Conservation (phyloP, 2,329 filamentous ascomycete species). For the Thermoascus crustaceus region DNA sequence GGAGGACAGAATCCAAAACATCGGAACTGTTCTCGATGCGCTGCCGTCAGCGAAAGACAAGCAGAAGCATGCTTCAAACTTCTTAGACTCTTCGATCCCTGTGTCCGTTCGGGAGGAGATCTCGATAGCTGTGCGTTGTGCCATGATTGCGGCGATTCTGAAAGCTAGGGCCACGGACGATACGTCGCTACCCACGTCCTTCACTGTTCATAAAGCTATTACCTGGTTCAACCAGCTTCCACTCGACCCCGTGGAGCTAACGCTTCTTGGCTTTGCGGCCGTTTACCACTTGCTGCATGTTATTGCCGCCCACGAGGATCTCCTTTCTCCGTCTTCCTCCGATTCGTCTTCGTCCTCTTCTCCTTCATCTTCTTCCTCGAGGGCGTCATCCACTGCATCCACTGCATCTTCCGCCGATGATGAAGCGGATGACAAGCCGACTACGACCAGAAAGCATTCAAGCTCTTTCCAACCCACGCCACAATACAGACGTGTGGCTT, state of each 20-base stretch:
- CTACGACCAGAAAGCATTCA: slow-evolving; percentile 7
- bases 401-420: slow-evolving; percentile 18
- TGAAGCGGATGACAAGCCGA: slow-evolving; percentile 13
- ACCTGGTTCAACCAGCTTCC: slow-evolving; percentile 35
- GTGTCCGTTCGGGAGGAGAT: slow-evolving; percentile 45
- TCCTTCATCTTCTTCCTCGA: slow-evolving; percentile 12
- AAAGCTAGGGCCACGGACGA: slow-evolving; percentile 28
- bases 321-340: slow-evolving; percentile 21
- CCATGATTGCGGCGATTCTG: slow-evolving; percentile 49
- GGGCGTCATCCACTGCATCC: slow-evolving; percentile 7
- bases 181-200: slow-evolving; percentile 24
- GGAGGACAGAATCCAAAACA: slow-evolving; percentile 42
- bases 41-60: slow-evolving; percentile 37
- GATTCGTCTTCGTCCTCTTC: slow-evolving; percentile 23
- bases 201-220: slow-evolving; percentile 34
- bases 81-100: slow-evolving; percentile 49
- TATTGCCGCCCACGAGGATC: slow-evolving; percentile 33
- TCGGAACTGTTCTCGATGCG: slow-evolving; percentile 46
- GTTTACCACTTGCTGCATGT: slow-evolving; percentile 36
- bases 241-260: slow-evolving; percentile 36
- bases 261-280: slow-evolving; percentile 33
- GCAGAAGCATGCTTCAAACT: slow-evolving; percentile 29
- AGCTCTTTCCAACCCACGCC: slow-evolving; percentile 19
- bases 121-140: slow-evolving; percentile 49
- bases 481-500: slow-evolving; percentile 30